Conservation (phyloP, 2,329 filamentous ascomycete genomes). For the Aspergillus uvarum region DNA sequence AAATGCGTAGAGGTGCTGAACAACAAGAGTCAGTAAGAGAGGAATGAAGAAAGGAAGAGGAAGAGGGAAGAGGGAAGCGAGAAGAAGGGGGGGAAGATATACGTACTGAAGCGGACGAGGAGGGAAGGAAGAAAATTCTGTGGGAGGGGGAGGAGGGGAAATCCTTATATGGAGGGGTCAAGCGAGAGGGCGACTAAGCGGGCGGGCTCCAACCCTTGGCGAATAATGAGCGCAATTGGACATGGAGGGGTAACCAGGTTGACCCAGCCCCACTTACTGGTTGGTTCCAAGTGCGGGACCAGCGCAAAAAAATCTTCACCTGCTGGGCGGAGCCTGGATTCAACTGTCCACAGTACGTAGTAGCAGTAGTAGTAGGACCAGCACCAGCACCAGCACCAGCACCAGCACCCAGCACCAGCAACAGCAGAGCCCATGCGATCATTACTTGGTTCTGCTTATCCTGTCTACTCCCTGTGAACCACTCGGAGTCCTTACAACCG, state of each 20-base stretch:
- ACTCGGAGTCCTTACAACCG: conserved; percentile 19
- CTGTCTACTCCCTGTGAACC: not conserved
- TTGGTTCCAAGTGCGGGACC: conserved; percentile 20
- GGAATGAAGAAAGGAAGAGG: conserved; percentile 24
- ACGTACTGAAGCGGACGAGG: conserved; percentile 50
- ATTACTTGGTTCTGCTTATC: conserved; percentile 2
- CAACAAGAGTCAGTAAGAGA: conserved; percentile 30
- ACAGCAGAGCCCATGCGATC: conserved; percentile 4
- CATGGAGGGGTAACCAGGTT: conserved; percentile 26
- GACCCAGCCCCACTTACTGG: conserved; percentile 22
- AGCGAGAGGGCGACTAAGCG: conserved; percentile 41
- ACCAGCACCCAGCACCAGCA: too few species aligned
- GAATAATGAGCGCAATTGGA: conserved; percentile 29
- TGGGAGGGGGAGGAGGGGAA: conserved; percentile 45
- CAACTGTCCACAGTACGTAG: too few species aligned
- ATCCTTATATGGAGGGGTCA: conserved; percentile 50
- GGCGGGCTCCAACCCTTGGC: conserved; percentile 37
- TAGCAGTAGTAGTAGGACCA: too few species aligned
- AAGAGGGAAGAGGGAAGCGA: conserved; percentile 18
- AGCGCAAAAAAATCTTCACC: conserved; percentile 37
- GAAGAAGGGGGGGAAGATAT: conserved; percentile 34
- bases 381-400: too few species aligned
- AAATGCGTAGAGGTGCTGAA: conserved; percentile 53
- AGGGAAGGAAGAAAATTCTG: conserved; percentile 39
- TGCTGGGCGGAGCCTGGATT: not conserved